Evolutionary conservation across 2,329 filamentous ascomycete genomes (phyloP).

Genomic region (Trichoderma sp.): DNA sequence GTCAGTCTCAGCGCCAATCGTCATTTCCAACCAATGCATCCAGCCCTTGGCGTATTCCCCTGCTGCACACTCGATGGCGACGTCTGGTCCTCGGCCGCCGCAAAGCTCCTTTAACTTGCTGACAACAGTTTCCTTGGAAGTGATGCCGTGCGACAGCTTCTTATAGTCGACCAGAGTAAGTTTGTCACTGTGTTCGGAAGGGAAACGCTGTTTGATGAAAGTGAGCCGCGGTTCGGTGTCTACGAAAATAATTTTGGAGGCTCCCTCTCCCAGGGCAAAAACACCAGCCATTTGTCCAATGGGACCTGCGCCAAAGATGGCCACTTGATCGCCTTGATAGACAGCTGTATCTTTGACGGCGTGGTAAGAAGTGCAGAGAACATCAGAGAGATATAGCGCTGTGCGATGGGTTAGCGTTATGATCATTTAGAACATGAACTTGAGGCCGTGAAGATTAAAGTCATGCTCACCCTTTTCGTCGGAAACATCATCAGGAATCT

Average conservation of each 20-base stretch:
- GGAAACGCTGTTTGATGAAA: slow-evolving; percentile 62
- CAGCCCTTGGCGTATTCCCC: slow-evolving; percentile 62
- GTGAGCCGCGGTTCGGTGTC: slow-evolving; percentile 63
- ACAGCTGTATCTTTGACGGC: slow-evolving; percentile 80
- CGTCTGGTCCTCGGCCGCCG: slow-evolving; percentile 70
- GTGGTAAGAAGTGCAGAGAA: slow-evolving; percentile 76
- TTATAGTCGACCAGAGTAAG: slow-evolving; percentile 69
- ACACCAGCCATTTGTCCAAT: slow-evolving; percentile 81
- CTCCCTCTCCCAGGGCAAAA: slow-evolving; percentile 72
- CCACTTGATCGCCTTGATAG: slow-evolving; percentile 72
- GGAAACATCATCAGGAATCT: slow-evolving; percentile 73
- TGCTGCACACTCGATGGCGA: slow-evolving; percentile 64
- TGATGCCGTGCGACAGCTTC: slow-evolving; percentile 55
- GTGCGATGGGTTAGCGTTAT: neutral
- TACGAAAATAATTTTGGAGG: slow-evolving; percentile 72
- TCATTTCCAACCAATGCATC: slow-evolving; percentile 57
- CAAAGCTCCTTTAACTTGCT: slow-evolving; percentile 71
- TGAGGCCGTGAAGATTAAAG: neutral
- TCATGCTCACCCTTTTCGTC: slow-evolving; percentile 66
- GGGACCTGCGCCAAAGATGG: slow-evolving; percentile 81
- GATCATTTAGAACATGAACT: too few species aligned
- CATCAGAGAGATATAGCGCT: slow-evolving; percentile 74
- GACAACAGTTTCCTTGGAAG: slow-evolving; percentile 60
- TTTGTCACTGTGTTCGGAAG: slow-evolving; percentile 46
- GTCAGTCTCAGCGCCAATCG: slow-evolving; percentile 73